Percentiles rank a stretch among this genome's conserved stretches.
These are phyloP conservation scores for Scenedesmus sp. DNA, from an alignment of 163 green algal species.

Conservation along the genomic window DNA sequence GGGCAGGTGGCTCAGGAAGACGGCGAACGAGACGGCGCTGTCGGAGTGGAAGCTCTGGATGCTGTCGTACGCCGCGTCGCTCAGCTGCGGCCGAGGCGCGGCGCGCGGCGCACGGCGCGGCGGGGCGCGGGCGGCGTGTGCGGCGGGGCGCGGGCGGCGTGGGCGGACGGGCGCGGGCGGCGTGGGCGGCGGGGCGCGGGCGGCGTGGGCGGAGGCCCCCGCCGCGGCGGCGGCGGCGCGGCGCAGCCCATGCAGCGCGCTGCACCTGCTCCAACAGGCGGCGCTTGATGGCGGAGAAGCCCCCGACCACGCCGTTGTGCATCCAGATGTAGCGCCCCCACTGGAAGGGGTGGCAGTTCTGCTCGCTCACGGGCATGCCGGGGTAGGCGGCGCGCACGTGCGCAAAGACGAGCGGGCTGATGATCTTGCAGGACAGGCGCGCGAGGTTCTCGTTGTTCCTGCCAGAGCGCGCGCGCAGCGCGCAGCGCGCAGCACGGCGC, in stretches of 20 bases:
- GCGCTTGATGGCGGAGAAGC: constrained; percentile 82
- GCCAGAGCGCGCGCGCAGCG: not conserved
- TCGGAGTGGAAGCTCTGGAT: constrained; percentile 95
- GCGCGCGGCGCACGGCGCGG: too few species aligned
- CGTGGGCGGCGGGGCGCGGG: too few species aligned
- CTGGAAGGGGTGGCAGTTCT: constrained; percentile 88
- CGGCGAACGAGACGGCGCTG: constrained; percentile 89
- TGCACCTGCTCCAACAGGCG: constrained; percentile 18
- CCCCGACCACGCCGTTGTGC: constrained; percentile 95
- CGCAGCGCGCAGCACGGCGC: too few species aligned
- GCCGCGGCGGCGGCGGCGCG: not conserved
- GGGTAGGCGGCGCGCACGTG: constrained; percentile 91
- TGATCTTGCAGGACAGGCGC: constrained; percentile 89
- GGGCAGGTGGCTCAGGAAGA: constrained; percentile 95
- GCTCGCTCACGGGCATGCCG: constrained; percentile 96
- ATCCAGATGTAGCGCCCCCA: constrained; percentile 96
- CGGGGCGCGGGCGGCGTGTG: constrained; percentile 75
- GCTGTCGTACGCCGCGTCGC: constrained; percentile 86
- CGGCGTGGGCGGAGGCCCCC: constrained; percentile 17
- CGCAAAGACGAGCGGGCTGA: constrained; percentile 93
- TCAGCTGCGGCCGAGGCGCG: too few species aligned
- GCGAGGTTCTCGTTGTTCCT: constrained; percentile 97
- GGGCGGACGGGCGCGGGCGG: too few species aligned
- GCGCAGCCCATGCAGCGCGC: constrained; percentile 46
- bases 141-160: too few species aligned